phyloP scores from a whole-genome alignment of 2,329 filamentous ascomycete species.

The Colletotrichum camelliae region DNA sequence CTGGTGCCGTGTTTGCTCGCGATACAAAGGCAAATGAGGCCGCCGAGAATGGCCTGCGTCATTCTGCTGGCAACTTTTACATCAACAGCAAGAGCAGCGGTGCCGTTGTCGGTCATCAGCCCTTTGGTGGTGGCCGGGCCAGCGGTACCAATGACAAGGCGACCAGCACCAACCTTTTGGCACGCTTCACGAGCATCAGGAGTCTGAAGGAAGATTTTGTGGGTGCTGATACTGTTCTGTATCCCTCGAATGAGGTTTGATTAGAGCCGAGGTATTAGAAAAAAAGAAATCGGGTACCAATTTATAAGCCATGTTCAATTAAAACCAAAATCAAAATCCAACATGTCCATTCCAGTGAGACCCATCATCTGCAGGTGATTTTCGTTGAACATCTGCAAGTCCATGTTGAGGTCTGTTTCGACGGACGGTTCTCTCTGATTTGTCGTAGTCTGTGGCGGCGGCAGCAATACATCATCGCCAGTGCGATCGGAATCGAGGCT shows the following conservation, averaged over 20 bases:
- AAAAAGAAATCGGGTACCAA: no score
- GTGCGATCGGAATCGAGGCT: neutral
- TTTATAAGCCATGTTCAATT: neutral
- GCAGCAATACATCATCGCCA: neutral
- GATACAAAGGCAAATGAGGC: constrained; percentile 69
- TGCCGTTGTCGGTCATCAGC: constrained; percentile 75
- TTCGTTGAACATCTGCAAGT: constrained; percentile 18
- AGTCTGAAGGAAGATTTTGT: constrained; percentile 79
- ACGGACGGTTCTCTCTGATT: neutral
- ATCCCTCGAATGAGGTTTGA: constrained; percentile 75
- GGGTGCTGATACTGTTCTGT: constrained; percentile 66
- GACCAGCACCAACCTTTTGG: constrained; percentile 67
- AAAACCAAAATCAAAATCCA: constrained; percentile 22
- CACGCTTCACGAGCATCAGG: constrained; percentile 69
- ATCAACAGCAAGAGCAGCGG: constrained; percentile 84
- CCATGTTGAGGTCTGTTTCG: neutral
- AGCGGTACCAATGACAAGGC: constrained; percentile 78
- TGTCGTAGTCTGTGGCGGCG: neutral
- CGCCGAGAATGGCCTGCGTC: constrained; percentile 74
- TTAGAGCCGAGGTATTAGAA: no score
- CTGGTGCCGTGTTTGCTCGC: constrained; percentile 75
- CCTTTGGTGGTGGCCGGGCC: constrained; percentile 71
- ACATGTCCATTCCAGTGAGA: constrained; percentile 26
- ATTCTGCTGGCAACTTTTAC: constrained; percentile 84
- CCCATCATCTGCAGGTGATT: constrained; percentile 27